Evolutionary conservation across 495 filamentous ascomycete genomes (phyloP).

Genomic region (Neurospora hispaniola): DNA sequence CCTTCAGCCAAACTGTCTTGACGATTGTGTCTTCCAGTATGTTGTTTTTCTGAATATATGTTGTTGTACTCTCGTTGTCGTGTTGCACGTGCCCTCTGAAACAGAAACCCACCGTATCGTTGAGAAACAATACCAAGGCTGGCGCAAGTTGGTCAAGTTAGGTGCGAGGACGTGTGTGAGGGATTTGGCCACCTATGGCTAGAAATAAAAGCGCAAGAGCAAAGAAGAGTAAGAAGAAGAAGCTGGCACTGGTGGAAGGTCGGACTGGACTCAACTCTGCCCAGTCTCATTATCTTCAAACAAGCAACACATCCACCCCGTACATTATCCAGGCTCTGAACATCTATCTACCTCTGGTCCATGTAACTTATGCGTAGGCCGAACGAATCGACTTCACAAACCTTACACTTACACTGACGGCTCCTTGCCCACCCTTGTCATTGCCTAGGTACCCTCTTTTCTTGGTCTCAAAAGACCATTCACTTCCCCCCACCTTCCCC

Average conservation of each 20-base stretch:
- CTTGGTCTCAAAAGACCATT: background rate
- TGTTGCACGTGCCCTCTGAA: background rate
- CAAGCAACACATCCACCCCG: background rate
- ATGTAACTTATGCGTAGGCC: background rate
- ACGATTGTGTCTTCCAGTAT: background rate
- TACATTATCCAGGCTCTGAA: background rate
- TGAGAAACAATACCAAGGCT: background rate
- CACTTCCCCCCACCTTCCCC: background rate
- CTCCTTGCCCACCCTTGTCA: background rate
- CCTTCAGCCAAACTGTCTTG: background rate
- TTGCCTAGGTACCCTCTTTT: background rate
- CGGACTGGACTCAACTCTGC: background rate
- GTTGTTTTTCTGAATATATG: background rate
- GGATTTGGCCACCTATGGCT: background rate
- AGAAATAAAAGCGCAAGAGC: background rate
- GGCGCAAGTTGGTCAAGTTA: background rate
- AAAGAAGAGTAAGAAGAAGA: background rate
- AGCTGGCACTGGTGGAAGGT: background rate
- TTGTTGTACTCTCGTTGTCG: background rate
- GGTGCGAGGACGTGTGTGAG: background rate
- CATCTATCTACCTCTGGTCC: background rate
- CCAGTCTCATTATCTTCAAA: background rate
- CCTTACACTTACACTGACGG: background rate
- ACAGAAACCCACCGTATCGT: background rate
- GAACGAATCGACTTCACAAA: background rate